These are phyloP conservation scores for carrot (Daucus carota) DNA, from an alignment of 129 eudicot species.

Conservation along the genomic window DH1_v3.0 NC_030389.2:32912501-32913000, in stretches of 20 bases:
- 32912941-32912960: too few species aligned
- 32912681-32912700: slow-evolving; percentile 61
- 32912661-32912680: slow-evolving; percentile 28
- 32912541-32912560: not conserved
- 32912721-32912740: slow-evolving; percentile 82
- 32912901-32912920: not conserved
- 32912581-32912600: slow-evolving; percentile 64
- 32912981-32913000: too few species aligned
- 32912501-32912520: not conserved
- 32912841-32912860: not conserved
- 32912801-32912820: not conserved
- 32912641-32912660: slow-evolving; percentile 51
- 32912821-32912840: not conserved
- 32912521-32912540: not conserved
- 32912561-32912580: slow-evolving; percentile 31
- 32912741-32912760: not conserved
- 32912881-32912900: not conserved
- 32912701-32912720: slow-evolving; percentile 92
- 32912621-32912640: slow-evolving; percentile 61
- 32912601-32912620: slow-evolving; percentile 50
- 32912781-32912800: not conserved
- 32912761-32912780: not conserved
- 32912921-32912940: too few species aligned
- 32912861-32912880: not conserved
- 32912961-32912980: too few species aligned